Evolutionary conservation across 2,329 filamentous ascomycete species (phyloP), one percentile per base, ranked within the genome.

Genomic region (Bisporella sp.): DNA sequence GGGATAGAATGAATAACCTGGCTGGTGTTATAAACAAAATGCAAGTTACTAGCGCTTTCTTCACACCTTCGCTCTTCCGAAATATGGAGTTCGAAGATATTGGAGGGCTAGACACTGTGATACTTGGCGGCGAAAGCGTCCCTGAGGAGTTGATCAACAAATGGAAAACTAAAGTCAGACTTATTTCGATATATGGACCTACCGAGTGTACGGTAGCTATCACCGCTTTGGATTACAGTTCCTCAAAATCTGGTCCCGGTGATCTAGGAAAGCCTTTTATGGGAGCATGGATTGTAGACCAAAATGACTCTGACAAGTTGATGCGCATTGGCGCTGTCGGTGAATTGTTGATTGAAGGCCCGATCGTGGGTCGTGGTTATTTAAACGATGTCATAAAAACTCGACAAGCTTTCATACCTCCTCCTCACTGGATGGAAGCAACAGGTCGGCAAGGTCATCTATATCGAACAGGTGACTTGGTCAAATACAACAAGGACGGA

Each of bases 141-240:
- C 64, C 59, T 57, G 5, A n/a, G 37, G 62, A 66, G 13, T 41
- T 21, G 37, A 11, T 12, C n/a, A 6, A 41, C 37, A 21, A 21
- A 21, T 21, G 21, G 21, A 21, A 21, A 21, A 21, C 21, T 21
- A 21, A 21, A 21, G 21, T 21, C 9, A 41, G 37, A 21, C 60
- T 70, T 45, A 50, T 69, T 50, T 70, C 71, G 60, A 64, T 61
- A 1, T 95, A 96, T 63, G 89, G 89, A 1, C 90, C 90, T 1
- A 95, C 89, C 0, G 89, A 96, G 69, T 87, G 87, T 5, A 81
- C 51, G 11, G 40, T 54, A 13, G 43, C 31, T 5, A 41, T 13
- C 45, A 53, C 46, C 4, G 40, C 46, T n/a, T 62, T 46, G 39
- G 33, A 35, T 9, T 28, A 40, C 29, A 46, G 45, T 69, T 44